Base-by-base conservation (phyloP, 805 yeast species). In the Candida boleticola region DNA sequence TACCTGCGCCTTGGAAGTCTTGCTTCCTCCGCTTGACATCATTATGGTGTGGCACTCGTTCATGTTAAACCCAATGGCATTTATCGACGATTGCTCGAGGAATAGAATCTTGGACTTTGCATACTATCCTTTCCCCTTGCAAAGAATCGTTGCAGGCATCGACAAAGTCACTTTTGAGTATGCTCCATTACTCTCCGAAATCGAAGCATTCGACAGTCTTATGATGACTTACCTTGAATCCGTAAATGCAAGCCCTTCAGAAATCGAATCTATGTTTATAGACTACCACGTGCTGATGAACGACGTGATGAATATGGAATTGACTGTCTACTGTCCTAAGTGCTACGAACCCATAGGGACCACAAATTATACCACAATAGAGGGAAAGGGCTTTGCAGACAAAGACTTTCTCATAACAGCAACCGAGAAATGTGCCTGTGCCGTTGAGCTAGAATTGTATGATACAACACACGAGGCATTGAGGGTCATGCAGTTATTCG, bases 1-100 rank as follows among this genome's bases (percentile, higher is more conserved):
- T n/a, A 6, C 20, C 11, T 32, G 25, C 13, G 17, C 37, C 7
- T 19, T 23, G 22, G 30, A 25, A 14, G n/a, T 3, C 10, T 18
- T 31, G 37, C 27, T 45, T 13, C 59, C 59, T 14, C 58, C 60
- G n/a, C 32, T 56, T 13, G 60, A 56, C 45, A 43, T 54, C n/a
- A 20, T 54, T 4, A 41, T 56, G 44, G 58, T 53, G 5, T 56
- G 60, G 60, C 59, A 56, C 42, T 35, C 54, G 11, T 51, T 54
- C 36, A 36, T 50, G 26, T 42, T 54, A 22, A 53, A 52, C 26
- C 56, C 57, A 9, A 42, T 42, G 31, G 23, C 50, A 19, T 46
- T 29, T 31, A 50, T 43, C 36, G 55, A 48, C 35, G 39, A 34
- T 20, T 48, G 50, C 10, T 38, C 39, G 2, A 40, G 51, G 30